phyloP scores from a whole-genome alignment of 2,329 filamentous ascomycete genomes.

The Fusarium oligoseptatum region DNA sequence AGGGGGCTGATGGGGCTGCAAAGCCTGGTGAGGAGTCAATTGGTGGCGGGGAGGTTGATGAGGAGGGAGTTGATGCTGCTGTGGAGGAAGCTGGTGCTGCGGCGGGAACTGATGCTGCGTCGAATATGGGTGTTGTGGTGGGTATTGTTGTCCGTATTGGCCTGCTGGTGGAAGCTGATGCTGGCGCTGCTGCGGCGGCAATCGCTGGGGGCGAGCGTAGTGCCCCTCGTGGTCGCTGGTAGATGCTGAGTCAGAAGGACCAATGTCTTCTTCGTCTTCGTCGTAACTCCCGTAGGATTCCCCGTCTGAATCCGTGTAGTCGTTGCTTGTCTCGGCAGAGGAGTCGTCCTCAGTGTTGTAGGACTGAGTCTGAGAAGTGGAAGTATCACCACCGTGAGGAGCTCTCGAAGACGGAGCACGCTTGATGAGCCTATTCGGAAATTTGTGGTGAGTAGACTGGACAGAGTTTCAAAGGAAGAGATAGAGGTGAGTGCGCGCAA shows the following conservation, averaged over 20 bases:
- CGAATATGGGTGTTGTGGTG: slow-evolving; percentile 51
- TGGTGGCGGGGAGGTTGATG: slow-evolving; percentile 49
- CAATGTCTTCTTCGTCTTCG: slow-evolving; percentile 61
- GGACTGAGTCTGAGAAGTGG: slow-evolving; percentile 50
- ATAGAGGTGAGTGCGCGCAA: slow-evolving; percentile 22
- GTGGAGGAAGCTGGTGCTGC: slow-evolving; percentile 50
- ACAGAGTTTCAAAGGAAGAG: slow-evolving; percentile 10
- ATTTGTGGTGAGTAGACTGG: slow-evolving; percentile 38
- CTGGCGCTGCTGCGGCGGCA: slow-evolving; percentile 46
- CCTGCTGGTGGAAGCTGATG: slow-evolving; percentile 48
- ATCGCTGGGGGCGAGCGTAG: slow-evolving; percentile 49
- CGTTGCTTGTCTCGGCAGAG: slow-evolving; percentile 48
- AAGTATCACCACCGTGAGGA: slow-evolving; percentile 45
- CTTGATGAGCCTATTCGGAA: slow-evolving; percentile 45
- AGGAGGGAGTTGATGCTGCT: slow-evolving; percentile 48
- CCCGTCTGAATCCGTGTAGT: slow-evolving; percentile 51
- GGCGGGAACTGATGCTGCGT: slow-evolving; percentile 49
- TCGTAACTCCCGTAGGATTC: slow-evolving; percentile 53
- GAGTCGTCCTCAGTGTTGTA: slow-evolving; percentile 58
- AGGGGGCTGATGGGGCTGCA: slow-evolving; percentile 56
- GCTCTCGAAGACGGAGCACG: slow-evolving; percentile 42
- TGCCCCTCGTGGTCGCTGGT: slow-evolving; percentile 36
- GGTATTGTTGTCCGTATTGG: slow-evolving; percentile 39
- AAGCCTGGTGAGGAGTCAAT: slow-evolving; percentile 49
- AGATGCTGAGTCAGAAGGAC: slow-evolving; percentile 72